Percentiles rank a stretch among this genome's conserved stretches.
Conservation (phyloP, 805 yeast genomes). For the Candida koratica region DNA sequence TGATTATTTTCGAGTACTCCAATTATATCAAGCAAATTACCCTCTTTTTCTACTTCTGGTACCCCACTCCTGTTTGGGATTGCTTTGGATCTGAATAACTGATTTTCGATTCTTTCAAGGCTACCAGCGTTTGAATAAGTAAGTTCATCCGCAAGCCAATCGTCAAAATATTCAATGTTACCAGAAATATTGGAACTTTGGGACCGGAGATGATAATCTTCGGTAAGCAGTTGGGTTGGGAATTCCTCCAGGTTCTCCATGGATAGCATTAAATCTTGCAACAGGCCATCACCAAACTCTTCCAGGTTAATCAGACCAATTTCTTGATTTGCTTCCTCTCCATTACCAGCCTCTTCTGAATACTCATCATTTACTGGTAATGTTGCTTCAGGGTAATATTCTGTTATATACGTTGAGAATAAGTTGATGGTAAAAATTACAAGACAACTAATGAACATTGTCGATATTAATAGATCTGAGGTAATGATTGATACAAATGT, state of each 20-base stretch:
- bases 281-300: background rate
- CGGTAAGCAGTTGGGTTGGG: background rate
- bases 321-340: background rate
- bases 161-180: slow-evolving; percentile 10
- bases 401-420: background rate
- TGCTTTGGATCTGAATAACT: slow-evolving; percentile 2
- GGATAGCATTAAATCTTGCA: background rate
- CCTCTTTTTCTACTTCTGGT: background rate
- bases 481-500: background rate
- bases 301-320: background rate
- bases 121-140: slow-evolving; percentile 6
- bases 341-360: too few relatives aligned
- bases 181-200: slow-evolving; percentile 10
- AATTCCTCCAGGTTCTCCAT: slow-evolving; percentile 2
- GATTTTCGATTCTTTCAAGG: slow-evolving; percentile 7
- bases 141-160: slow-evolving; percentile 10
- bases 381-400: background rate
- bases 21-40: slow-evolving; percentile 3
- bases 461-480: slow-evolving; percentile 1
- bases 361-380: background rate
- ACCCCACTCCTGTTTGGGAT: background rate
- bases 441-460: background rate
- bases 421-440: background rate
- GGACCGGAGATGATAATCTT: background rate
- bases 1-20: background rate